Evolutionary conservation across 352 stramenopile species (phyloP).

Genomic region (Phytophthora ramorum): DNA sequence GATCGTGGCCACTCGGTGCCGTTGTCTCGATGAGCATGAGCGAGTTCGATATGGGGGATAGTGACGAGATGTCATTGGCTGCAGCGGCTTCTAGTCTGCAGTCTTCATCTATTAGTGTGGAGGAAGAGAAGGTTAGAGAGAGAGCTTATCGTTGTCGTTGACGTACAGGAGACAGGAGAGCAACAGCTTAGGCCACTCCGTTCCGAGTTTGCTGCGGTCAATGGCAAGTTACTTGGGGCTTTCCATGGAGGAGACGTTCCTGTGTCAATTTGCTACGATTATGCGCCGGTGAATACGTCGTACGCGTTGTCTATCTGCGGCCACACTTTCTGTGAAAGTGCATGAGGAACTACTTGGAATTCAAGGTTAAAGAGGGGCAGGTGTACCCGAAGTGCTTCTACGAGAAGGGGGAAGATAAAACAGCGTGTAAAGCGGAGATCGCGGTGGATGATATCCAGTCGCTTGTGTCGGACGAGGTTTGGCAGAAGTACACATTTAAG

Average conservation of each 20-base stretch:
- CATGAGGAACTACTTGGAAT: conserved; percentile 68
- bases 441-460: conserved; percentile 50
- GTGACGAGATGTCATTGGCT: conserved; percentile 16
- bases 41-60: conserved; percentile 14
- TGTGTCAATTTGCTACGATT: conserved; percentile 86
- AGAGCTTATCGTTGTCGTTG: conserved; percentile 11
- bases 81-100: conserved; percentile 27
- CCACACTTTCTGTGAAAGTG: conserved; percentile 71
- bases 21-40: conserved; percentile 28
- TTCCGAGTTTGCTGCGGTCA: conserved; percentile 60
- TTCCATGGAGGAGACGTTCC: conserved; percentile 72
- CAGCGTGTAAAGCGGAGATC: conserved; percentile 52
- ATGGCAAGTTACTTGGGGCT: conserved; percentile 62
- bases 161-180: conserved; percentile 34
- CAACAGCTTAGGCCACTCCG: conserved; percentile 38
- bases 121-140: conserved; percentile 14
- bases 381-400: conserved; percentile 83
- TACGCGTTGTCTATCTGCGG: conserved; percentile 54
- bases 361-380: conserved; percentile 75
- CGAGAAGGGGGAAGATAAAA: conserved; percentile 38
- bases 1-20: conserved; percentile 39
- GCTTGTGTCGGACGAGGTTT: conserved; percentile 56
- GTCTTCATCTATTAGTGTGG: conserved; percentile 8
- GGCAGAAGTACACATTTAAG: conserved; percentile 87
- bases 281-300: conserved; percentile 42